Evolutionary conservation across 495 filamentous ascomycete species (phyloP).

Genomic region (Neohortaea acidophila): DNA sequence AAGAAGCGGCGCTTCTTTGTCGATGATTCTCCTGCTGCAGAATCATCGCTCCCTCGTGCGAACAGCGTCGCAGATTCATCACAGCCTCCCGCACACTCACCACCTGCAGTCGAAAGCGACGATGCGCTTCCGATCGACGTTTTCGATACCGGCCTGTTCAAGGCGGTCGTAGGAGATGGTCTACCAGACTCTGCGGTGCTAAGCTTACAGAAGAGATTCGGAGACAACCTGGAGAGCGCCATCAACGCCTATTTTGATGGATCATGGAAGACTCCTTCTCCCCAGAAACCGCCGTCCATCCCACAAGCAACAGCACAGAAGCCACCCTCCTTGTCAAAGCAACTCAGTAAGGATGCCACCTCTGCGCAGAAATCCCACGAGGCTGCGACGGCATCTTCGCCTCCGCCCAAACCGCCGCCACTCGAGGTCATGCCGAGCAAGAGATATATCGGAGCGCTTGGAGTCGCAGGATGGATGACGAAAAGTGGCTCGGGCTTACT

Average conservation of each 20-base stretch:
- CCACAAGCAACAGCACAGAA: background rate
- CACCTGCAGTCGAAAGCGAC: conserved; percentile 2
- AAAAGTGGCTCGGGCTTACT: conserved; percentile 59
- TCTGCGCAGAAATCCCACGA: no score
- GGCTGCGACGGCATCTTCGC: conserved; percentile 1
- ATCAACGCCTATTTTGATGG: conserved; percentile 79
- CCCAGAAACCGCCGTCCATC: background rate
- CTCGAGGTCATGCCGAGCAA: conserved; percentile 35
- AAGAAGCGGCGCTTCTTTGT: conserved; percentile 77
- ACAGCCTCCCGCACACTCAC: no score
- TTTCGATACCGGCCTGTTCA: conserved; percentile 58
- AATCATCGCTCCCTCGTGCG: conserved; percentile 12
- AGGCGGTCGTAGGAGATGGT: conserved; percentile 51
- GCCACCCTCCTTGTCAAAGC: conserved; percentile 1
- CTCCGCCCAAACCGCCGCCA: conserved; percentile 1
- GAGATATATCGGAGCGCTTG: conserved; percentile 83
- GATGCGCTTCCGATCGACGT: conserved; percentile 18
- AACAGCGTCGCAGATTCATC: background rate
- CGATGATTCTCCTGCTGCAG: conserved; percentile 32
- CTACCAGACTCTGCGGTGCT: conserved; percentile 29
- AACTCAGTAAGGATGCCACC: no score
- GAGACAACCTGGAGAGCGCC: conserved; percentile 33
- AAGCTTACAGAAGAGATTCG: conserved; percentile 25
- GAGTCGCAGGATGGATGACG: conserved; percentile 86
- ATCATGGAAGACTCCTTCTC: conserved; percentile 53